Percentiles rank a stretch among this genome's conserved stretches.
Conservation (phyloP, 176 grass and related monocot genomes). For the Pharus latifolius region DNA sequence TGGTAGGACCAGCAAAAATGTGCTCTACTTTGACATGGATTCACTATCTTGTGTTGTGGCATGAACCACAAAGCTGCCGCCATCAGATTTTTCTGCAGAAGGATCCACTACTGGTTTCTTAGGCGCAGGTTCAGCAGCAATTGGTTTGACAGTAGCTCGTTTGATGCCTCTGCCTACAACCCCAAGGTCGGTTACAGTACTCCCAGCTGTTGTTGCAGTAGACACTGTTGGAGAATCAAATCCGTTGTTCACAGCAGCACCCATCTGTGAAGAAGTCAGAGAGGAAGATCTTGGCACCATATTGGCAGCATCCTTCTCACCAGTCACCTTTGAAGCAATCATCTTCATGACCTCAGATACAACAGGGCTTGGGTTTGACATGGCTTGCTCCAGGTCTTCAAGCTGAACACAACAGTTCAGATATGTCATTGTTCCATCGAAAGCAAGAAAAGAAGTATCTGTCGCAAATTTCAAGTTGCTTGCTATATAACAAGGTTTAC, state of each 20-base stretch:
- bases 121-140: slow-evolving; percentile 11
- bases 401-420: slow-evolving; percentile 39
- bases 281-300: slow-evolving; percentile 39
- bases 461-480: too few species aligned
- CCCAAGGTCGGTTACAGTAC: slow-evolving; percentile 74
- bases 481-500: neutral
- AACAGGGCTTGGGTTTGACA: slow-evolving; percentile 28
- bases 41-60: neutral
- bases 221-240: slow-evolving; percentile 70
- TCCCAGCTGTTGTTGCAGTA: slow-evolving; percentile 50
- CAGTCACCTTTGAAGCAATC: slow-evolving; percentile 20
- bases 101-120: slow-evolving; percentile 40
- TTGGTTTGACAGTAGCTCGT: slow-evolving; percentile 52
- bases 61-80: slow-evolving; percentile 13
- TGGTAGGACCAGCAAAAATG: neutral
- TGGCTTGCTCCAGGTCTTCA: slow-evolving; percentile 80
- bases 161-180: slow-evolving; percentile 93
- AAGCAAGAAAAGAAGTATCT: neutral
- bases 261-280: slow-evolving; percentile 65
- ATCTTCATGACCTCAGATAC: slow-evolving; percentile 36
- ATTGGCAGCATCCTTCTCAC: slow-evolving; percentile 20
- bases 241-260: slow-evolving; percentile 32
- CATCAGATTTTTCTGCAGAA: slow-evolving; percentile 20
- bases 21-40: slow-evolving; percentile 24
- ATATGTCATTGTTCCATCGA: slow-evolving; percentile 7